Conservation (phyloP, 2,329 filamentous ascomycete species). For the Hypoxylon sp. region DNA sequence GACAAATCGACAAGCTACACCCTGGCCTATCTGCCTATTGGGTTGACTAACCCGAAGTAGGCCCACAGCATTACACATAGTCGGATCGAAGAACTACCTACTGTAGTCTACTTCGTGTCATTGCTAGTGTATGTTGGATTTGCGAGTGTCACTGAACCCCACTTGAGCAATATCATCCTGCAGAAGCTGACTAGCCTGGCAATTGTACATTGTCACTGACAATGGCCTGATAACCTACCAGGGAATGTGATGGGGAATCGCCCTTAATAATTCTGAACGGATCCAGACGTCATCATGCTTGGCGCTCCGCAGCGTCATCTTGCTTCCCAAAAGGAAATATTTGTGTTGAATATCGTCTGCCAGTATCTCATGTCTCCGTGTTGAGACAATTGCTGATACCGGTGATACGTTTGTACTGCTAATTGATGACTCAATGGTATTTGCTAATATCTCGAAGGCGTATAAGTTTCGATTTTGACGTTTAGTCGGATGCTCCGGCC, state of each 20-base stretch:
- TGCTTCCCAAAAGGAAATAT: conserved; percentile 13
- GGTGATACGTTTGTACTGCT: conserved; percentile 11
- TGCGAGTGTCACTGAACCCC: conserved; percentile 33
- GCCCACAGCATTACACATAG: conserved; percentile 34
- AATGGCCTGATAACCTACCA: conserved; percentile 35
- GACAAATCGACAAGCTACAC: conserved; percentile 38
- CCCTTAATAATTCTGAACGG: conserved; percentile 11
- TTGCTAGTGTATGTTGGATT: conserved; percentile 25
- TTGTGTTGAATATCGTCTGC: conserved; percentile 13
- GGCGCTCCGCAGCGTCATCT: conserved; percentile 26
- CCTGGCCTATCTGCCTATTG: conserved; percentile 31
- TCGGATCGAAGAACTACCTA: conserved; percentile 20
- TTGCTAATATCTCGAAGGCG: background rate
- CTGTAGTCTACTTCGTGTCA: conserved; percentile 6
- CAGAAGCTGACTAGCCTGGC: conserved; percentile 34
- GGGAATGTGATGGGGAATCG: conserved; percentile 15
- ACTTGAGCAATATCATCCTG: conserved; percentile 34
- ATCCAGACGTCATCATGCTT: conserved; percentile 40
- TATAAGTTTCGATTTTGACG: conserved; percentile 9
- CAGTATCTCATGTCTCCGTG: conserved; percentile 16
- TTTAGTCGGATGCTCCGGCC: conserved; percentile 26
- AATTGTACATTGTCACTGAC: conserved; percentile 5
- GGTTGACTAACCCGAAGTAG: conserved; percentile 25
- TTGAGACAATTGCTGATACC: conserved; percentile 8
- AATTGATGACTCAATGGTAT: conserved; percentile 19